phyloP scores from a whole-genome alignment of 768 basidiomycete genomes.

The Trametes sanguinea region DNA sequence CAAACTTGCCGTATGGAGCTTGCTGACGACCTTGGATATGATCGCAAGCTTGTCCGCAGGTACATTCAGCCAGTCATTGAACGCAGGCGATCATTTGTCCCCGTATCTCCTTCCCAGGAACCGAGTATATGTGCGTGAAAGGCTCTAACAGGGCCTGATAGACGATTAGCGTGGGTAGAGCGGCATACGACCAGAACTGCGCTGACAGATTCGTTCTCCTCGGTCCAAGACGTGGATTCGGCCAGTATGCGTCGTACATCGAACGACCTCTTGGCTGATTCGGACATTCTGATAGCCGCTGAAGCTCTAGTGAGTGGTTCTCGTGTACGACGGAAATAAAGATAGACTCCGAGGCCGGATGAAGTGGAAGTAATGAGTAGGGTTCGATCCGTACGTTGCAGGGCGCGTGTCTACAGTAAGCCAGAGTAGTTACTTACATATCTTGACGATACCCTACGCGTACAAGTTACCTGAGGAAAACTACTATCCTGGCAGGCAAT shows the following conservation, averaged over 20 bases:
- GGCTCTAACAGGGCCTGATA: conserved; percentile 74
- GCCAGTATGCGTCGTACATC: conserved; percentile 19
- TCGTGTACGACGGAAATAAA: background rate
- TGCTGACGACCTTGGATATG: conserved; percentile 83
- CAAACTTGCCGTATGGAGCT: conserved; percentile 93
- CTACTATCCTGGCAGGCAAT: too few relatives aligned
- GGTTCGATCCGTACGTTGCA: background rate
- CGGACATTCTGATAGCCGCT: background rate
- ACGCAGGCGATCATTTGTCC: conserved; percentile 85
- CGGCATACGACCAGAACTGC: background rate
- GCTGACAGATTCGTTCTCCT: conserved; percentile 25
- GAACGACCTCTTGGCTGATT: background rate
- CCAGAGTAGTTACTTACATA: too few relatives aligned
- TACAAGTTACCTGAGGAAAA: too few relatives aligned
- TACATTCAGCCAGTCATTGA: conserved; percentile 90
- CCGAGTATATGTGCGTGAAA: conserved; percentile 77
- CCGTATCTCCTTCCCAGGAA: conserved; percentile 93
- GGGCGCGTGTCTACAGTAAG: too few relatives aligned
- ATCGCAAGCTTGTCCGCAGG: conserved; percentile 67
- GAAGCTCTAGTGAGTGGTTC: background rate
- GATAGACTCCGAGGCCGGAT: background rate
- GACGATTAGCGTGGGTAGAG: background rate
- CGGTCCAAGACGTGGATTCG: conserved; percentile 23
- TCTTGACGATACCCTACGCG: too few relatives aligned
- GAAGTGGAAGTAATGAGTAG: background rate